Evolutionary conservation across 208 protist species (phyloP).

Genomic region (Vickermania spadyakhi): DNA sequence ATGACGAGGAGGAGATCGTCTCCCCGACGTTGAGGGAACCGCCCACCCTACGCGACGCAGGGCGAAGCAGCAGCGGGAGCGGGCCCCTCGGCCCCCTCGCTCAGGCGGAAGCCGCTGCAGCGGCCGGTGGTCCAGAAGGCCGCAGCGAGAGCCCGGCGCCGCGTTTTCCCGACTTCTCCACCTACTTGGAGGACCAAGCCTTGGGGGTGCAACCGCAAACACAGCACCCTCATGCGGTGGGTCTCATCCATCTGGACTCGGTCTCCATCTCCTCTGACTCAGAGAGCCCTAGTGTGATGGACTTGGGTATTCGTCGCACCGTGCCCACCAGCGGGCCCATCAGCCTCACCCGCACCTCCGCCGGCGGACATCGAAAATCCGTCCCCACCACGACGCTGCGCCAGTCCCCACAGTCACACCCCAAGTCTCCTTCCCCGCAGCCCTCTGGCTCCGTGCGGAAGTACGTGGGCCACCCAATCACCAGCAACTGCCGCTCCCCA

Average conservation of each 20-base stretch:
- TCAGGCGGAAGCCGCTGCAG: background rate
- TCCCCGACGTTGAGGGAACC: background rate
- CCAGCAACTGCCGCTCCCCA: background rate
- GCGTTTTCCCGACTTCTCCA: constrained; percentile 66
- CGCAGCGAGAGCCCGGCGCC: constrained; percentile 63
- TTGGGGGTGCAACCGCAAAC: constrained; percentile 11
- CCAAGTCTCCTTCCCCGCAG: background rate
- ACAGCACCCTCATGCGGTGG: constrained; percentile 6
- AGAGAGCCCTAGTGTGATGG: background rate
- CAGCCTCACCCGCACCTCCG: background rate
- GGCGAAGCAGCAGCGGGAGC: too few species aligned
- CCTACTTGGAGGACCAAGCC: constrained; percentile 60
- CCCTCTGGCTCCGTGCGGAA: background rate
- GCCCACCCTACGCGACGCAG: too few species aligned
- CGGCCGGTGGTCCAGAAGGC: background rate
- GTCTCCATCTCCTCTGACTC: too few species aligned
- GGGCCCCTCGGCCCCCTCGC: background rate
- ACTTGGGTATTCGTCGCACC: background rate
- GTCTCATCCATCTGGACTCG: background rate
- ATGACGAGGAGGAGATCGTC: background rate
- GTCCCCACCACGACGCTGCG: background rate
- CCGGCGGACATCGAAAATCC: too few species aligned
- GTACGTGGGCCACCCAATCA: too few species aligned
- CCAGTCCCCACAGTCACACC: background rate
- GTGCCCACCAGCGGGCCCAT: background rate